phyloP scores from a whole-genome alignment of 768 basidiomycete species.

The Phylloporus scabripes region DNA sequence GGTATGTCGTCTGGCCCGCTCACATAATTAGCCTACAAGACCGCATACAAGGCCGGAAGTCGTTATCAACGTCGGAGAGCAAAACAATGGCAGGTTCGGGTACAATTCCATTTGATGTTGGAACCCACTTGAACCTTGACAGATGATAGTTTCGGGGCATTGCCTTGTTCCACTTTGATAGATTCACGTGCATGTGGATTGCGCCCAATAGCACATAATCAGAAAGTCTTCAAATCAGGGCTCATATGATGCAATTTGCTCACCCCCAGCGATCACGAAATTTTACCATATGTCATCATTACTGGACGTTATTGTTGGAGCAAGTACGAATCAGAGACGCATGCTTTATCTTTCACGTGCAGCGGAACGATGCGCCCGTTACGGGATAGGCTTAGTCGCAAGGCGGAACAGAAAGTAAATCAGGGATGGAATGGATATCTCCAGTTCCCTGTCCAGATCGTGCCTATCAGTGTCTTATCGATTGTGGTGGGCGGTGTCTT shows the following conservation, averaged over 20 bases:
- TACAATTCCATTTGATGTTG: neutral
- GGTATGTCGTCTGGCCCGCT: neutral
- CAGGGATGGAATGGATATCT: neutral
- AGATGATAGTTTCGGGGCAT: neutral
- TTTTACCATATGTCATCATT: neutral
- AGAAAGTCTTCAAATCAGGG: neutral
- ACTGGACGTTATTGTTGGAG: neutral
- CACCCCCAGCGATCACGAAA: neutral
- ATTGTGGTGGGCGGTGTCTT: constrained; percentile 10
- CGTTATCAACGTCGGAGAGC: constrained; percentile 2
- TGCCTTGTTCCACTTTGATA: constrained; percentile 10
- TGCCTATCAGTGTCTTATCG: constrained; percentile 19
- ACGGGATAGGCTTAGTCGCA: neutral
- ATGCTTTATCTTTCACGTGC: neutral
- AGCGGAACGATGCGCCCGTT: neutral
- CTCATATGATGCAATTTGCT: neutral
- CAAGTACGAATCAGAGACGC: neutral
- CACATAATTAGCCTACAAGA: neutral
- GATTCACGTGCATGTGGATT: constrained; percentile 5
- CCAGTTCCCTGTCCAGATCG: constrained; percentile 2
- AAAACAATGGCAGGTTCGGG: neutral
- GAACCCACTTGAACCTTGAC: neutral
- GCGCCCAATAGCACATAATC: neutral
- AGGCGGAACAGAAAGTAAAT: neutral
- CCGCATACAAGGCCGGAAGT: neutral